Conservation (phyloP, 441 rosid species). For the Adansonia grandidieri region DNA sequence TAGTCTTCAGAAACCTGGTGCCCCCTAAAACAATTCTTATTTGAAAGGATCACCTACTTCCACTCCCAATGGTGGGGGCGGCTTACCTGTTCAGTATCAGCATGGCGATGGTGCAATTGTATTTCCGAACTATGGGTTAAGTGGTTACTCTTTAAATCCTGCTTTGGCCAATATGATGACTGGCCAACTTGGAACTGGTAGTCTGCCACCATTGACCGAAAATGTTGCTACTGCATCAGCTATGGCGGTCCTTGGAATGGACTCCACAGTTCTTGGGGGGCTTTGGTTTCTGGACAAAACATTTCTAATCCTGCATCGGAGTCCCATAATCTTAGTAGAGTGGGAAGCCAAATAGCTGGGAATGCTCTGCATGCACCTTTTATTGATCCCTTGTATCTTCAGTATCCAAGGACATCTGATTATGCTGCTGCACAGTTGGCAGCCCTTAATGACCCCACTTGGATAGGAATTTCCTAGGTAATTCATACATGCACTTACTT, state of each 20-base stretch:
- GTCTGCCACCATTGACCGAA: conserved; percentile 69
- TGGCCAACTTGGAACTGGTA: conserved; percentile 62
- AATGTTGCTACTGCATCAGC: conserved; percentile 68
- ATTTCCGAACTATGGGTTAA: conserved; percentile 46
- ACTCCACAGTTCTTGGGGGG: conserved; percentile 64
- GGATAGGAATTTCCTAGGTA: conserved; percentile 59
- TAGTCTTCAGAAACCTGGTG: conserved; percentile 48
- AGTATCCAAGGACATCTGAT: conserved; percentile 44
- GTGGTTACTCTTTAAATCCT: conserved; percentile 64
- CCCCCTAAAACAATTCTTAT: conserved; percentile 44
- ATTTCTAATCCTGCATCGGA: conserved; percentile 43
- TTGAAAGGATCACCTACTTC: conserved; percentile 69
- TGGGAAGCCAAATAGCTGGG: conserved; percentile 55
- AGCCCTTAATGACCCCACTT: conserved; percentile 53
- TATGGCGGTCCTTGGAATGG: conserved; percentile 63
- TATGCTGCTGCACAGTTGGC: conserved; percentile 56
- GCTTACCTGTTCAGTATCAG: conserved; percentile 59
- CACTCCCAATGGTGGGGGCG: conserved; percentile 50
- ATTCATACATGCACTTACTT: conserved; percentile 57
- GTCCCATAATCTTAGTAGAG: conserved; percentile 47
- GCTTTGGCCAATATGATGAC: conserved; percentile 66
- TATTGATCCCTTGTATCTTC: conserved; percentile 46
- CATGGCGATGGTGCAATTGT: conserved; percentile 53
- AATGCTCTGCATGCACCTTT: conserved; percentile 60
- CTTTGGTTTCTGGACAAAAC: conserved; percentile 52